phyloP scores from a whole-genome alignment of 805 yeast species.

The Saccharomycopsis vini region DNA sequence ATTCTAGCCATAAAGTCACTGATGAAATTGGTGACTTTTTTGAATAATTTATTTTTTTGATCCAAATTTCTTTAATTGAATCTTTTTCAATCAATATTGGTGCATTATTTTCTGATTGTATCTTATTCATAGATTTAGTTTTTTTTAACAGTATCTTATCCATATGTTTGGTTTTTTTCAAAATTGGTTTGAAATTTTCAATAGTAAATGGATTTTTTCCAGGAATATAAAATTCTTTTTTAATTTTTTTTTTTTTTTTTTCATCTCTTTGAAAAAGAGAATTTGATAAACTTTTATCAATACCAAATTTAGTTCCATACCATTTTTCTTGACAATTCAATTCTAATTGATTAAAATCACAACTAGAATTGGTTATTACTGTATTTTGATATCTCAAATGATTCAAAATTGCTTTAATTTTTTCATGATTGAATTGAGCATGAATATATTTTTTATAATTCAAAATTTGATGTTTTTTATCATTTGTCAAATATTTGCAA shows the following conservation, averaged over 20 bases:
- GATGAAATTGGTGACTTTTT: conserved; percentile 89
- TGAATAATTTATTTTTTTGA: conserved; percentile 77
- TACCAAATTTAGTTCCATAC: conserved; percentile 81
- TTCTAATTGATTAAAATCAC: conserved; percentile 39
- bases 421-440: conserved; percentile 36
- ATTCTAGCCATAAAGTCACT: conserved; percentile 52
- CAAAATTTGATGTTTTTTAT: conserved; percentile 5
- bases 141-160: too few species aligned
- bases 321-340: conserved; percentile 56
- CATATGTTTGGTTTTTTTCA: too few species aligned
- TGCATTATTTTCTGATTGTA: conserved; percentile 41
- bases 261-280: too few species aligned
- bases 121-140: too few species aligned
- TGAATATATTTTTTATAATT: conserved; percentile 1
- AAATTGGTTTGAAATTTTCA: too few species aligned
- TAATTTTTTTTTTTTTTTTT: too few species aligned
- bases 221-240: too few species aligned
- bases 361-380: conserved; percentile 46
- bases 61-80: conserved; percentile 59
- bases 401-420: conserved; percentile 31
- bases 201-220: too few species aligned
- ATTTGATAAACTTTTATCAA: too few species aligned
- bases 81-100: conserved; percentile 44
- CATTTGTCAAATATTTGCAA: conserved; percentile 23
- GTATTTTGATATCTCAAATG: conserved; percentile 51